These are phyloP conservation scores for Pleurotus sapidus DNA, from an alignment of 768 basidiomycete genomes.

Conservation along the genomic window DNA sequence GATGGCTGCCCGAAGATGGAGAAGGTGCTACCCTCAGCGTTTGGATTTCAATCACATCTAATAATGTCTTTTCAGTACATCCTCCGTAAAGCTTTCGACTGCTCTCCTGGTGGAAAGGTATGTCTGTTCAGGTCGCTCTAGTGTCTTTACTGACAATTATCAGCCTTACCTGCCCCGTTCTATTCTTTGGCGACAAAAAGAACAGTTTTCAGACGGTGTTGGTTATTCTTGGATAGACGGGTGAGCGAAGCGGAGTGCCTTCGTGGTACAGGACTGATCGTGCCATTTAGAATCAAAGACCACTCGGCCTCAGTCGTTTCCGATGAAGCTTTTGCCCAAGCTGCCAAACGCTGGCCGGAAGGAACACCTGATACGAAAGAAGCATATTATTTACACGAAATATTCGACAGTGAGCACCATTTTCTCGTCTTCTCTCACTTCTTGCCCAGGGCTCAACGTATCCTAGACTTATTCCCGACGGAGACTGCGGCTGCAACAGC, in stretches of 20 bases:
- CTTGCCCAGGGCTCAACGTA: slow-evolving; percentile 11
- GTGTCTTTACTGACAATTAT: background rate
- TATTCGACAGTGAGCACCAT: slow-evolving; percentile 70
- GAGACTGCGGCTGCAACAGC: slow-evolving; percentile 87
- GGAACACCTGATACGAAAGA: slow-evolving; percentile 95
- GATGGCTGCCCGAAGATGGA: slow-evolving; percentile 95
- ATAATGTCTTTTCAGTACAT: slow-evolving; percentile 66
- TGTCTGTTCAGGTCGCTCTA: slow-evolving; percentile 2
- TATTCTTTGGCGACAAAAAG: slow-evolving; percentile 98
- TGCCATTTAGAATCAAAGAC: slow-evolving; percentile 68
- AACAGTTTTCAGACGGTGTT: slow-evolving; percentile 98
- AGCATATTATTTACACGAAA: slow-evolving; percentile 88
- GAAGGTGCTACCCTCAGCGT: slow-evolving; percentile 55
- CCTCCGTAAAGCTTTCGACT: slow-evolving; percentile 93
- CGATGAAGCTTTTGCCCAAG: slow-evolving; percentile 76
- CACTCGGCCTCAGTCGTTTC: slow-evolving; percentile 74
- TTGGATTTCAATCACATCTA: slow-evolving; percentile 9
- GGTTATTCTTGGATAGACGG: slow-evolving; percentile 99
- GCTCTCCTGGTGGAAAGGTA: slow-evolving; percentile 74
- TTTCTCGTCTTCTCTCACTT: background rate
- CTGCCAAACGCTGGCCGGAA: slow-evolving; percentile 70
- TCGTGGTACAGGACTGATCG: too few relatives aligned
- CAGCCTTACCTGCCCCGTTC: slow-evolving; percentile 91
- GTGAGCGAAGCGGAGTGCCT: slow-evolving; percentile 32
- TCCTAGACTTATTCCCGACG: slow-evolving; percentile 76